Percentiles rank a stretch among this genome's conserved stretches.
phyloP scores from a whole-genome alignment of 441 rosid species.

The Populus hybrid region DNA sequence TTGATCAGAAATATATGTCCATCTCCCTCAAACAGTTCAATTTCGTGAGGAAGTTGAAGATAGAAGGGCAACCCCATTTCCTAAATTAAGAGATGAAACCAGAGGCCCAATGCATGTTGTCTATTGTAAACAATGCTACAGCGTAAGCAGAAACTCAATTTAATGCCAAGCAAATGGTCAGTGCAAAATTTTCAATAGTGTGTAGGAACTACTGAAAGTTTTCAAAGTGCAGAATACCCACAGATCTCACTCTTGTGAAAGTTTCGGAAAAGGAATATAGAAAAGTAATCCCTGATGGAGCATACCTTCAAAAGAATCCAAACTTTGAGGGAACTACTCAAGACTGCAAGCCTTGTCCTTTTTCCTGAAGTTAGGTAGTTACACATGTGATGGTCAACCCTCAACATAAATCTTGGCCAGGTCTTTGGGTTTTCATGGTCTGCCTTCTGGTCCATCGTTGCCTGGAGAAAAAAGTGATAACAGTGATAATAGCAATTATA shows the following conservation, averaged over 20 bases:
- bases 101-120: not conserved
- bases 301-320: constrained; percentile 90
- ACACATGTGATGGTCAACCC: constrained; percentile 86
- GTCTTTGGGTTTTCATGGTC: constrained; percentile 71
- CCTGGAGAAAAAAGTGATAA: constrained; percentile 37
- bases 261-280: not conserved
- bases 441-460: constrained; percentile 54
- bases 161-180: not conserved
- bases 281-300: not conserved
- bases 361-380: constrained; percentile 77
- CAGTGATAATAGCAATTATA: not conserved
- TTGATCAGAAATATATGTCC: not conserved
- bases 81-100: not conserved
- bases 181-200: not conserved
- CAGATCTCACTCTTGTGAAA: not conserved
- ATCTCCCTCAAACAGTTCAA: not conserved
- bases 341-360: constrained; percentile 70
- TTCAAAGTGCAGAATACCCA: not conserved
- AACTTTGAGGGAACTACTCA: constrained; percentile 92
- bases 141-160: not conserved
- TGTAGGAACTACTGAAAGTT: not conserved
- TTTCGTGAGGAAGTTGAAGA: not conserved
- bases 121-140: not conserved
- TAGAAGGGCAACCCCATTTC: not conserved
- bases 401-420: constrained; percentile 78